A percentile compares a stretch with the other conserved stretches of the same genome.
Conservation (phyloP, 2,329 filamentous ascomycete genomes). For the Aspergillus costaricaensis region DNA sequence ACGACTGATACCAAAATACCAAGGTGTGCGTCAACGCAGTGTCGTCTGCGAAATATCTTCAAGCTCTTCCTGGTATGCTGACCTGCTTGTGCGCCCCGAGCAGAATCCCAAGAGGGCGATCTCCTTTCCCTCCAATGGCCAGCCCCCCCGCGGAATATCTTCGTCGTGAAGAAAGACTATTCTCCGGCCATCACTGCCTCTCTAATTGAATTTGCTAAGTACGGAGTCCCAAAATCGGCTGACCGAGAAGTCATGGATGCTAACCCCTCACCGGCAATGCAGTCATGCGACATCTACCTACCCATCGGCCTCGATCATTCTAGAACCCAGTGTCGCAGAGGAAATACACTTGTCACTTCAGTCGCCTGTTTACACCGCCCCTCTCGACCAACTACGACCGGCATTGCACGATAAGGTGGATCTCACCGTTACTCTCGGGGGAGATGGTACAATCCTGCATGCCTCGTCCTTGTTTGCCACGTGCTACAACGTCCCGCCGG, state of each 20-base stretch:
- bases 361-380: slow-evolving; percentile 69
- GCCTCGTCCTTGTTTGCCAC: slow-evolving; percentile 85
- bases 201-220: slow-evolving; percentile 60
- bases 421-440: slow-evolving; percentile 84
- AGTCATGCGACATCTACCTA: slow-evolving; percentile 79
- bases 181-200: slow-evolving; percentile 58
- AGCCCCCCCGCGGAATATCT: slow-evolving; percentile 66
- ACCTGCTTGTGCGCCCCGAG: not conserved
- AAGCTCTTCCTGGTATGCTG: not conserved
- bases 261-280: not conserved
- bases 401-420: slow-evolving; percentile 79
- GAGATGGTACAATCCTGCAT: slow-evolving; percentile 86
- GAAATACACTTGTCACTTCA: slow-evolving; percentile 69
- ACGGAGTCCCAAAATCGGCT: slow-evolving; percentile 13
- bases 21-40: slow-evolving; percentile 51
- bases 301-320: slow-evolving; percentile 75
- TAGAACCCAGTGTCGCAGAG: slow-evolving; percentile 74
- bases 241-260: not conserved
- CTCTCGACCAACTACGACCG: slow-evolving; percentile 36
- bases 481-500: slow-evolving; percentile 77
- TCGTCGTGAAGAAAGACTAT: slow-evolving; percentile 68
- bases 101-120: slow-evolving; percentile 60
- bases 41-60: not conserved
- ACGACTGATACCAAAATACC: slow-evolving; percentile 64
- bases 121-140: slow-evolving; percentile 69